Evolutionary conservation across 257 asterid genomes (phyloP).

Genomic region (Lycium ferocissimum): DNA sequence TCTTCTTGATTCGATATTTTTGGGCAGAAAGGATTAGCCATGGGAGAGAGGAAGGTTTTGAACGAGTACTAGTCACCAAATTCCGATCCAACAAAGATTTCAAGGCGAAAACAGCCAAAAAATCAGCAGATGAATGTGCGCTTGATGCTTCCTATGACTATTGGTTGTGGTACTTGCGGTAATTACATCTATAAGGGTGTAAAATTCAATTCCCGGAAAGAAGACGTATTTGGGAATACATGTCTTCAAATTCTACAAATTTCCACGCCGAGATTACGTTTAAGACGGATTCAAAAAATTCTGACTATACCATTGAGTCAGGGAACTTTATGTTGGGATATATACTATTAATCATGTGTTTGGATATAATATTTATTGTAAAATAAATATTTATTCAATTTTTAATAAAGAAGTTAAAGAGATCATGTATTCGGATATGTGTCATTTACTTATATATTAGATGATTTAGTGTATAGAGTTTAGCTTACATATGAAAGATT

Average conservation of each 20-base stretch:
- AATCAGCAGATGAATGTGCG: constrained; percentile 53
- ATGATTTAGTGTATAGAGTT: too few species aligned
- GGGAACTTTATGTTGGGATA: too few species aligned
- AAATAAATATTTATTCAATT: too few species aligned
- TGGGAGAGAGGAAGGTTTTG: constrained; percentile 92
- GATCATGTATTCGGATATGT: too few species aligned
- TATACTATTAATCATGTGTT: too few species aligned
- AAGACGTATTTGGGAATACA: not conserved
- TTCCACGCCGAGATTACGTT: constrained; percentile 86
- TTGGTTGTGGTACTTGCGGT: constrained; percentile 78
- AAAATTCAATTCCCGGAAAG: constrained; percentile 64
- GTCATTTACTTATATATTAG: too few species aligned
- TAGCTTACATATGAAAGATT: too few species aligned
- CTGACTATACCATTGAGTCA: constrained; percentile 54
- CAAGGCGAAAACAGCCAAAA: constrained; percentile 76
- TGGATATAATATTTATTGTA: too few species aligned
- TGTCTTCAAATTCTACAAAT: constrained; percentile 48
- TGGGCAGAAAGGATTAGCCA: constrained; percentile 33
- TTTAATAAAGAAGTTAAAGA: too few species aligned
- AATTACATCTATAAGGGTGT: constrained; percentile 85
- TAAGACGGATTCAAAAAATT: constrained; percentile 93
- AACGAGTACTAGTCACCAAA: constrained; percentile 96
- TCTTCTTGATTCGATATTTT: too few species aligned
- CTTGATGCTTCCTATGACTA: not conserved
- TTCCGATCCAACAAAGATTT: constrained; percentile 88